Evolutionary conservation across 768 basidiomycete species (phyloP), one percentile per base, ranked within the genome.

Genomic region (Hebeloma cylindrosporum): DNA sequence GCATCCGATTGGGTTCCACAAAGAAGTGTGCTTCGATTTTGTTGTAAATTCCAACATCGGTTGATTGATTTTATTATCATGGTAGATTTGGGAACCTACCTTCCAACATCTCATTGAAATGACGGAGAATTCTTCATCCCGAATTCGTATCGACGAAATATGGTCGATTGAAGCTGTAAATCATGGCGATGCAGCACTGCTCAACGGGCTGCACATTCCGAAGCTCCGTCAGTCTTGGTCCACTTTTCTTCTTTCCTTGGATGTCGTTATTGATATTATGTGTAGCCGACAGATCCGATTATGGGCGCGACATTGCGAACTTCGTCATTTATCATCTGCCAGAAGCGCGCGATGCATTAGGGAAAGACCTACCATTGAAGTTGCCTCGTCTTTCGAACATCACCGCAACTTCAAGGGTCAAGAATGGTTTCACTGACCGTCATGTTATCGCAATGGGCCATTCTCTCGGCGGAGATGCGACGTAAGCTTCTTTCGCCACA

Each of bases 1-100:
- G 6, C 58, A 62, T 41, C 51, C 57, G 3, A 56, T 59, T 26
- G 61, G 61, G 3, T 57, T 62, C 43, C 59, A 60, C 42, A 62
- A 62, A 49, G 59, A 62, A 54, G 61, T 57, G 11, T 10, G 45
- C 20, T 9, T 13, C 7, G 36, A 5, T 18, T 18, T 25, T 32
- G 18, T 11, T 17, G 10, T 23, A 16, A 11, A 26, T 7, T 22
- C 2, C 17, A 36, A n/a, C 10, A 1, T 17, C 14, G 28, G 8
- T 11, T 10, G 42, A 22, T 17, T 37, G 20, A 21, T 13, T 14
- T 21, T 35, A n/a, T 37, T 13, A 29, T 39, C 23, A 9, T 49
- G n/a, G 5, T 43, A 62, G 59, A 57, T 53, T 3, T 62, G 57
- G 57, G 61, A 62, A 17, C 50, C 55, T 14, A 30, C 48, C 7